Conservation (phyloP, 129 eudicot species). For the Erigeron canadensis region DNA sequence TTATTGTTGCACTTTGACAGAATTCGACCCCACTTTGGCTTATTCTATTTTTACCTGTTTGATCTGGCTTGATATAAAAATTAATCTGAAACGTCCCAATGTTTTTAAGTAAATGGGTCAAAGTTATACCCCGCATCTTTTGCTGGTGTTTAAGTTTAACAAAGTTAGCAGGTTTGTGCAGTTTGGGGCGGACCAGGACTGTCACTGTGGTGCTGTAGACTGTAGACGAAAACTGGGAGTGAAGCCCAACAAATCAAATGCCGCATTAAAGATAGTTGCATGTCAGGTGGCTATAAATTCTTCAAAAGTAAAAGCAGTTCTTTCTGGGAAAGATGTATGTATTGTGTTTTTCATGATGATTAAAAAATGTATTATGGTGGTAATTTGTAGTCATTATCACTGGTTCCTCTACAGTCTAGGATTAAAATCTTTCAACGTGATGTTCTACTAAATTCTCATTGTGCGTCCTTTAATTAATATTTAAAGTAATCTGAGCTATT, state of each 20-base stretch:
- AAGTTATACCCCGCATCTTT: not conserved
- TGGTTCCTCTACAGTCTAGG: not conserved
- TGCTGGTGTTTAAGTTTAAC: constrained; percentile 44
- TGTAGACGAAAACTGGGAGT: constrained; percentile 95
- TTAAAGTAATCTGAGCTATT: constrained; percentile 38
- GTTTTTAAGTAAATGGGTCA: not conserved
- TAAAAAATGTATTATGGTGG: constrained; percentile 21
- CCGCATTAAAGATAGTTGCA: constrained; percentile 74
- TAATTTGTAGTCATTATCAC: constrained; percentile 16
- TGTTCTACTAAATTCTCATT: not conserved
- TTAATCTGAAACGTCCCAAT: not conserved
- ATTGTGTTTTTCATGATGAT: constrained; percentile 27
- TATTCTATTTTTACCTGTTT: not conserved
- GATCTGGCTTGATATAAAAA: not conserved
- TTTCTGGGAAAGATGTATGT: constrained; percentile 56
- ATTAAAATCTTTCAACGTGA: not conserved
- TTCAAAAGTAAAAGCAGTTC: constrained; percentile 56
- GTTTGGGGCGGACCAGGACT: constrained; percentile 99
- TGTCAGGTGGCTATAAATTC: constrained; percentile 73
- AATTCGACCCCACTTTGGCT: no score
- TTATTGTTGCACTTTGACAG: not conserved
- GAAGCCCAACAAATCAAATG: constrained; percentile 76
- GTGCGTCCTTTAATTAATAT: not conserved
- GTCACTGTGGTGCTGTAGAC: constrained; percentile 89
- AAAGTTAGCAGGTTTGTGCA: constrained; percentile 94